Evolutionary conservation across 805 yeast species (phyloP), one percentile per base, ranked within the genome.

Genomic region (Lipomyces sp.): DNA sequence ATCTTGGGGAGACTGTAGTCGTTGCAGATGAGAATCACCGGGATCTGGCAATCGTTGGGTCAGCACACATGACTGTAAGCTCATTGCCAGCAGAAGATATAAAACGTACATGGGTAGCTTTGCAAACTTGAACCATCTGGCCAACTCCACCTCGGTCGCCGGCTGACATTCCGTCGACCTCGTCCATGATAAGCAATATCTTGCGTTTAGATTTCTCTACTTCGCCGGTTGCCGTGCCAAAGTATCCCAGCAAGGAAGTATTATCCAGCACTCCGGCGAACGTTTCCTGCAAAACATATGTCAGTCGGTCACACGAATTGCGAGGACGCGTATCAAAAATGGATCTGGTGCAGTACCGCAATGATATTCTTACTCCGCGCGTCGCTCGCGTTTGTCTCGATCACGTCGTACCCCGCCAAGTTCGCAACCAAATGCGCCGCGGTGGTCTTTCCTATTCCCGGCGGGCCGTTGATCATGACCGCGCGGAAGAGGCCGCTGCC

Each of bases 111-210:
- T 81, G 77, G 0, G 98, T 89, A 44, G 81, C 83, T 38, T 84
- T 77, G 65, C 97, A 90, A 61, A 87, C 84, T 36, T 84, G 82
- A 0, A 97, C 88, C 68, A 93, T 75, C 53, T 89, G 95, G 22
- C 96, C 97, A 24, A 93, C 96, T 57, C 99, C 99, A 55, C 99
- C 99, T 61, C 93, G 83, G 69, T 93, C 99, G 58, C 99, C 99
- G 64, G 95, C 89, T 36, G 96, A 87, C 98, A 93, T 93, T 61
- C 99, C 99, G 68, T 93, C 99, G 28, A 93, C 98, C 71, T 93
- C 99, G 70, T 93, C 99, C 98, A 93, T 89, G 57, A 93, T 84
- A 41, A 93, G 74, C 48, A 89, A 87, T 61, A 91, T 82, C 45
- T 77, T 75, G 42, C 77, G 73, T 58, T 79, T 77, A 1, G 46